Percentiles rank a stretch among this genome's conserved stretches.
Conservation (phyloP, 139 green algal genomes). For the Coelastrella sp. region DNA sequence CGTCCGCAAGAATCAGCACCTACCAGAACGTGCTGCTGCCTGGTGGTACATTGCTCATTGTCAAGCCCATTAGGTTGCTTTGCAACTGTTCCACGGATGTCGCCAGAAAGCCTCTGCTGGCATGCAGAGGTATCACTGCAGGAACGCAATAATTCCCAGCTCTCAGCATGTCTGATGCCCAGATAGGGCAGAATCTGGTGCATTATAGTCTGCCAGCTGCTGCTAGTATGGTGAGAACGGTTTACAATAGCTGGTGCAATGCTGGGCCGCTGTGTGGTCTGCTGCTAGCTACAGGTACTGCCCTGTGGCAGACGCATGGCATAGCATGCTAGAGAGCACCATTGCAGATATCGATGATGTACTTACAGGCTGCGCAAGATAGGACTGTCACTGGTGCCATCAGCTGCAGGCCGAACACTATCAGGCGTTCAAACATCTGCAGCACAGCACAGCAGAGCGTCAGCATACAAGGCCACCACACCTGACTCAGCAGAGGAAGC, state of each 20-base stretch:
- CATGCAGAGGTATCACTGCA: slow-evolving; percentile 47
- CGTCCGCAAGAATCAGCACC: neutral
- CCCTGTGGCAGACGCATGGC: neutral
- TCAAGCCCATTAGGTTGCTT: slow-evolving; percentile 39
- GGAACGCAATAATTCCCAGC: neutral
- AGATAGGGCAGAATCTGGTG: too few relatives aligned
- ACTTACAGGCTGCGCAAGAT: slow-evolving; percentile 10
- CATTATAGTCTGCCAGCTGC: too few relatives aligned
- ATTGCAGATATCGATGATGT: too few relatives aligned
- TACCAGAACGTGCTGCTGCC: slow-evolving; percentile 19
- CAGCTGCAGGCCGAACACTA: slow-evolving; percentile 45
- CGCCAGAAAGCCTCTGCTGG: slow-evolving; percentile 2
- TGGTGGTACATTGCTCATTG: slow-evolving; percentile 37
- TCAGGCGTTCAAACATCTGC: slow-evolving; percentile 51
- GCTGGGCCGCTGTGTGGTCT: too few relatives aligned
- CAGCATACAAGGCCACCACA: too few relatives aligned
- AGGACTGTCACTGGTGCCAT: slow-evolving; percentile 28
- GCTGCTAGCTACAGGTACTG: too few relatives aligned
- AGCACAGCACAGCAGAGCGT: neutral
- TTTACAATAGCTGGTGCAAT: too few relatives aligned
- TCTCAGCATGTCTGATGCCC: too few relatives aligned
- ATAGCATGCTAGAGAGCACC: neutral
- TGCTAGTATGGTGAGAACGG: too few relatives aligned
- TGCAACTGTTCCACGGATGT: slow-evolving; percentile 1
- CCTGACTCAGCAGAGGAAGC: too few relatives aligned